These are phyloP conservation scores for Pichia terricola DNA, from an alignment of 1,139 yeast genomes.

Conservation along the genomic window DNA sequence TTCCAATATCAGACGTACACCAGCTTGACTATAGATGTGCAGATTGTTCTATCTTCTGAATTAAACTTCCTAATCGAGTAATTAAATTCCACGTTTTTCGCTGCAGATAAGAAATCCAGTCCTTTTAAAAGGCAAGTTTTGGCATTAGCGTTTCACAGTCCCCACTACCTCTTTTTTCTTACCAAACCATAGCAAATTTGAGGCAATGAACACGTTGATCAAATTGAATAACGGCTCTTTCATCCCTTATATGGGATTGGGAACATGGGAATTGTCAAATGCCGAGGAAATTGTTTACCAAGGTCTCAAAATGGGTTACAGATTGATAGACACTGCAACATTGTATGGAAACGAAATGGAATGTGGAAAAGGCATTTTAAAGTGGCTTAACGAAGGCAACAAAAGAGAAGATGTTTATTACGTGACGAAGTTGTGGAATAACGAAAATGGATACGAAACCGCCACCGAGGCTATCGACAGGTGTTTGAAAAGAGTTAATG, in stretches of 20 bases:
- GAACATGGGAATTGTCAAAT: constrained; percentile 37
- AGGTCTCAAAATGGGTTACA: constrained; percentile 38
- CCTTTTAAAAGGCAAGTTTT: no score
- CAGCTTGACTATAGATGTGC: no score
- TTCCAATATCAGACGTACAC: no score
- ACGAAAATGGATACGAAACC: constrained; percentile 48
- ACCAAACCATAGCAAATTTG: no score
- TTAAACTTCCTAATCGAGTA: no score
- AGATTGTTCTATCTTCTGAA: no score
- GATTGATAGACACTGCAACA: constrained; percentile 54
- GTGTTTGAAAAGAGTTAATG: constrained; percentile 42
- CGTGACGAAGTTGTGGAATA: constrained; percentile 60
- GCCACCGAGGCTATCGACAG: constrained; percentile 45
- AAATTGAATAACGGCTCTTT: constrained; percentile 27
- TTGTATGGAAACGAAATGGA: constrained; percentile 48
- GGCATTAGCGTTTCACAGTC: no score
- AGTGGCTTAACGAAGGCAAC: constrained; percentile 41
- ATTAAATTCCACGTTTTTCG: no score
- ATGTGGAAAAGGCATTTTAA: constrained; percentile 42
- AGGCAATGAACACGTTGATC: no score
- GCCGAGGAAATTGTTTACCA: constrained; percentile 37
- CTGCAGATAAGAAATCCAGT: no score
- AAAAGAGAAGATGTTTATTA: constrained; percentile 56
- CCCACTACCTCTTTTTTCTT: no score
- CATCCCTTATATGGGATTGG: constrained; percentile 42